Conservation (phyloP, 202 grass and related monocot species). For the Setaria viridis region DNA sequence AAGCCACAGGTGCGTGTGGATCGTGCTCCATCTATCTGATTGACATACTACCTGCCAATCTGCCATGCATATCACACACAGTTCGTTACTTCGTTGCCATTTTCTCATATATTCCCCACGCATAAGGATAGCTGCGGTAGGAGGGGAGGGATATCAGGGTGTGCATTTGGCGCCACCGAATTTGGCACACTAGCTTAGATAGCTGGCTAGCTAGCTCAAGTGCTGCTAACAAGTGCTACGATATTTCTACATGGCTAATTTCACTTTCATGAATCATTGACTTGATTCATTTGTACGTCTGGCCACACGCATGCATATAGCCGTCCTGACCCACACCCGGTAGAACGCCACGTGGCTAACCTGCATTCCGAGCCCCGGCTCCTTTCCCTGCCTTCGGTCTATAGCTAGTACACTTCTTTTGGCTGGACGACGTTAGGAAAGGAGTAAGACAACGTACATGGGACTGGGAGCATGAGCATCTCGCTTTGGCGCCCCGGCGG, state of each 20-base stretch:
- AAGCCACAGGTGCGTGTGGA: background rate
- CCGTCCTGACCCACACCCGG: background rate
- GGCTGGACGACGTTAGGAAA: background rate
- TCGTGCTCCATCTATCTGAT: background rate
- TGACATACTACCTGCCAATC: background rate
- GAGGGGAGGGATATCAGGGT: background rate
- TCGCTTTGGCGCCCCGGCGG: background rate
- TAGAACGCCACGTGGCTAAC: background rate
- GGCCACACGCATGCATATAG: background rate
- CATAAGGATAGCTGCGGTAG: background rate
- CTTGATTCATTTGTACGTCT: background rate
- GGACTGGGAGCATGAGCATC: background rate
- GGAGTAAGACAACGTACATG: background rate
- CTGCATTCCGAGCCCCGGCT: background rate
- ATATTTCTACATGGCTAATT: background rate
- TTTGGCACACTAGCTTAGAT: background rate
- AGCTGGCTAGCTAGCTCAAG: background rate
- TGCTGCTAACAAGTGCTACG: background rate
- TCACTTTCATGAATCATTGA: background rate
- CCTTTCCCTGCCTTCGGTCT: no score
- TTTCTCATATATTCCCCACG: conserved; percentile 15
- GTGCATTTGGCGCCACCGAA: conserved; percentile 3
- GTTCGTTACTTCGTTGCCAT: background rate
- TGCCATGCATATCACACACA: background rate
- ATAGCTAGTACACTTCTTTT: background rate